These are phyloP conservation scores for Xerocomellus amylosporus DNA, from an alignment of 768 basidiomycete genomes.

Conservation along the genomic window DNA sequence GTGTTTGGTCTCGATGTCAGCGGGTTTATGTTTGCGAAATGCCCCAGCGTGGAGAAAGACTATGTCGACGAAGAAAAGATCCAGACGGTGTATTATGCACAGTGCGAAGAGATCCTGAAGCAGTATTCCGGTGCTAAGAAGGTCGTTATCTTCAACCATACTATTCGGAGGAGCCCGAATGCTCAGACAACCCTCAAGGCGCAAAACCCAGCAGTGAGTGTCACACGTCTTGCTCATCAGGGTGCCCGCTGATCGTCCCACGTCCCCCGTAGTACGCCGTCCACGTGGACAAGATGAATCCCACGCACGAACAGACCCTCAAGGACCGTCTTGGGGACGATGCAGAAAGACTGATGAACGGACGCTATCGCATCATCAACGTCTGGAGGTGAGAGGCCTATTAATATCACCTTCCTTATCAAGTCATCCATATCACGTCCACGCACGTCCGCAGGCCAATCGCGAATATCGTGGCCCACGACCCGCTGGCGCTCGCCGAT, in stretches of 20 bases:
- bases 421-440: neutral
- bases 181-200: neutral
- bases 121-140: neutral
- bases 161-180: neutral
- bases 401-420: neutral
- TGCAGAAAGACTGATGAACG: conserved; percentile 40
- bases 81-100: neutral
- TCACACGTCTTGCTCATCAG: neutral
- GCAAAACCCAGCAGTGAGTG: neutral
- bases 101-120: neutral
- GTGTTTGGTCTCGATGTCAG: neutral
- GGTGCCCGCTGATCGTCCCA: neutral
- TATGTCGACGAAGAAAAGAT: neutral
- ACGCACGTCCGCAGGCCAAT: neutral
- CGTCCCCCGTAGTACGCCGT: neutral
- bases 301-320: neutral
- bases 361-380: conserved; percentile 42
- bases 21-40: neutral
- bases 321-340: conserved; percentile 34
- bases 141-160: neutral
- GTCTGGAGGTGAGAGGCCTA: conserved; percentile 36
- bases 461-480: neutral
- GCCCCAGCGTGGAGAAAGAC: neutral
- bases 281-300: neutral
- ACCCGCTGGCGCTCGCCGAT: neutral